Conservation (phyloP, 2,329 filamentous ascomycete genomes). For the Gaeumannomyces tritici region DNA sequence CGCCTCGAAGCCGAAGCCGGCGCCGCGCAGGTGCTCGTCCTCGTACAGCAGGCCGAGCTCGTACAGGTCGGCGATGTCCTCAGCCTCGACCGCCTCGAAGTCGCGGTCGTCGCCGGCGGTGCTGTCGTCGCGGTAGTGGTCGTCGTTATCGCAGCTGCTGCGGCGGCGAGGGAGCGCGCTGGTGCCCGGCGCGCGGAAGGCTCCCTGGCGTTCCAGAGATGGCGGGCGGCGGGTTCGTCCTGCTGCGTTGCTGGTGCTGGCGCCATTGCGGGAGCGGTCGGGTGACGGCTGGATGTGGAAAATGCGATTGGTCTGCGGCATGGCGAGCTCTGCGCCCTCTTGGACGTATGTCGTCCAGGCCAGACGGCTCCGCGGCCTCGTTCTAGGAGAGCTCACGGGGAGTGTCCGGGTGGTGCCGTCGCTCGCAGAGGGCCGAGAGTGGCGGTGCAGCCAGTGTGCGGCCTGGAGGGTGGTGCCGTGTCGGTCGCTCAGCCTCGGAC, state of each 20-base stretch:
- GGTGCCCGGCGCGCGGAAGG: constrained; percentile 31
- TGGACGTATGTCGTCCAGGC: constrained; percentile 3
- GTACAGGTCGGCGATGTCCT: constrained; percentile 29
- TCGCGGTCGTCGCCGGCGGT: background rate
- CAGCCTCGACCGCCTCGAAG: constrained; percentile 20
- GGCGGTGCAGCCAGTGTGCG: background rate
- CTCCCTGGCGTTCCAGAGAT: constrained; percentile 34
- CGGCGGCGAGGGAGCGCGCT: constrained; percentile 15
- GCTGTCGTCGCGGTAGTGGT: background rate
- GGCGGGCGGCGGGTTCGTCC: constrained; percentile 27
- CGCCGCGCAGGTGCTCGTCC: constrained; percentile 23
- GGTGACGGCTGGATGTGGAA: no score
- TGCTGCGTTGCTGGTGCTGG: constrained; percentile 8
- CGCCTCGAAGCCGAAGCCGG: constrained; percentile 27
- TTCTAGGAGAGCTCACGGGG: background rate
- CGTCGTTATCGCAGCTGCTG: constrained; percentile 10
- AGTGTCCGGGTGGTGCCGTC: background rate
- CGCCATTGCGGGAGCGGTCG: no score
- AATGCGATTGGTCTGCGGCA: no score
- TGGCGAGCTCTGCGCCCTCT: constrained; percentile 15
- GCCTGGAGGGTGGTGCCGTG: constrained; percentile 2
- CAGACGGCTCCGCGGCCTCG: background rate
- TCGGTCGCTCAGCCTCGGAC: background rate
- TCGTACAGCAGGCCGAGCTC: constrained; percentile 35
- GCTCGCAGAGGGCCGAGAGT: background rate